Conservation (phyloP, 2,329 filamentous ascomycete species). For the Penicillium sp. region DNA sequence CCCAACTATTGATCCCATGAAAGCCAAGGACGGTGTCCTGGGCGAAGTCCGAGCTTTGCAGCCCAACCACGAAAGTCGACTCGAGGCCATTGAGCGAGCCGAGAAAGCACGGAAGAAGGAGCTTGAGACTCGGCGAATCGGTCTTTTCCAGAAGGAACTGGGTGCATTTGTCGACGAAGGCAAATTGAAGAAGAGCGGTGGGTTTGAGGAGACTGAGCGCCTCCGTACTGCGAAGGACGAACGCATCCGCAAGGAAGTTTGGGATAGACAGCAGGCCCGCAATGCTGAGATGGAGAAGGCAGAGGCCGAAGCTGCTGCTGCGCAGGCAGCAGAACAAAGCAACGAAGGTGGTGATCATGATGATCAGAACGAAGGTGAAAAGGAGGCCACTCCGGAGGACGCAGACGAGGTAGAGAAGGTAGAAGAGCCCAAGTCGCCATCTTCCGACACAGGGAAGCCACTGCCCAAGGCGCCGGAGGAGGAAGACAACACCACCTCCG, state of each 20-base stretch:
- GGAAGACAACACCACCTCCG: background rate
- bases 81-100: constrained; percentile 96
- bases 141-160: constrained; percentile 83
- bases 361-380: background rate
- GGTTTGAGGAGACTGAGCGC: constrained; percentile 89
- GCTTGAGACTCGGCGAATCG: constrained; percentile 69
- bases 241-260: constrained; percentile 72
- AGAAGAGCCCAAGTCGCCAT: constrained; percentile 6
- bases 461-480: background rate
- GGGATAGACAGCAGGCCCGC: constrained; percentile 53
- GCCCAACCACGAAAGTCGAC: constrained; percentile 86
- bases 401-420: background rate
- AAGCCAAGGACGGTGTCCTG: constrained; percentile 86
- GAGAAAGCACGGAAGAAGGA: constrained; percentile 90
- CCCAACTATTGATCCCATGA: constrained; percentile 65
- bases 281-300: constrained; percentile 49
- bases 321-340: constrained; percentile 26
- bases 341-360: constrained; percentile 6
- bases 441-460: background rate
- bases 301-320: constrained; percentile 30
- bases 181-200: constrained; percentile 92
- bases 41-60: constrained; percentile 91
- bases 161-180: constrained; percentile 81
- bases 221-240: constrained; percentile 83
- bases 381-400: background rate